These are phyloP conservation scores for Gaeumannomyces sp. DNA, from an alignment of 2,329 filamentous ascomycete species.

Conservation along the genomic window DNA sequence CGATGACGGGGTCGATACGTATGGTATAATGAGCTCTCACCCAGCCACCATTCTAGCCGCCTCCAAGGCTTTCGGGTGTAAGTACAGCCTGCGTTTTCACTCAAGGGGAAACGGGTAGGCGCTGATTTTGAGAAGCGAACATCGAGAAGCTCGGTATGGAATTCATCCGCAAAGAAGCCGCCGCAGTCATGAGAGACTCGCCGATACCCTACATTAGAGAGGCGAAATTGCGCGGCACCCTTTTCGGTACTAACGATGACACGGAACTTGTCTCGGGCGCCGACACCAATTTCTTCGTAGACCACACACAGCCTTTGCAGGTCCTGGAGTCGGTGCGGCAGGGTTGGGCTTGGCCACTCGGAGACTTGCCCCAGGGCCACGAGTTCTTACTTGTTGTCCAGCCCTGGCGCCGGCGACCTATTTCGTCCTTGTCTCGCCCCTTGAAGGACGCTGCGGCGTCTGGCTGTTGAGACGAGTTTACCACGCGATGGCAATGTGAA, in stretches of 20 bases:
- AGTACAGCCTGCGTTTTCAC: conserved; percentile 9
- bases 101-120: neutral
- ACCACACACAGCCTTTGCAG: conserved; percentile 28
- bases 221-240: conserved; percentile 26
- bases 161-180: conserved; percentile 24
- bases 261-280: conserved; percentile 27
- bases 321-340: conserved; percentile 12
- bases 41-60: conserved; percentile 29
- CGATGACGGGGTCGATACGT: conserved; percentile 25
- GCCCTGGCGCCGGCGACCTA: neutral
- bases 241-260: conserved; percentile 25
- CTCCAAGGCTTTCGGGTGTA: conserved; percentile 24
- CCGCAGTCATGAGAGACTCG: conserved; percentile 27
- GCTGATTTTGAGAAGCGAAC: conserved; percentile 13
- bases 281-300: conserved; percentile 30
- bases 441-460: no score
- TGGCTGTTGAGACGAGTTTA: no score
- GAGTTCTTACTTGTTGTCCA: conserved; percentile 16
- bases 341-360: conserved; percentile 16
- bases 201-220: conserved; percentile 32
- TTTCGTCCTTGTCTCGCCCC: no score
- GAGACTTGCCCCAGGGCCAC: conserved; percentile 18
- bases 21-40: conserved; percentile 34
- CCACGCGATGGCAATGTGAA: no score
- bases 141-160: conserved; percentile 19